Conservation (phyloP, 2,329 filamentous ascomycete genomes). For the Coleophoma crateriformis region DNA sequence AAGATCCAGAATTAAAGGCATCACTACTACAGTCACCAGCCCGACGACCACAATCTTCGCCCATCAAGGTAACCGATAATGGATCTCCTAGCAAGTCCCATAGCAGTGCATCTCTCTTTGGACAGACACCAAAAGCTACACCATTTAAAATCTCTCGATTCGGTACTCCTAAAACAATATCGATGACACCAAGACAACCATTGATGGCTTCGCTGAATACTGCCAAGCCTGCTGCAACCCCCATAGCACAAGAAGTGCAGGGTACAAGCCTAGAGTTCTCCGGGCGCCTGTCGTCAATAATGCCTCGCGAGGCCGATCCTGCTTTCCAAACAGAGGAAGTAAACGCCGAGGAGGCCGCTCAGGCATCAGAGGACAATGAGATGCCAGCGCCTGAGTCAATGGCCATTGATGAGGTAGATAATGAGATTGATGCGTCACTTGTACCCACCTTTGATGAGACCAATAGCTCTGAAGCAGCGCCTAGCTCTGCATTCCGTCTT, state of each 20-base stretch:
- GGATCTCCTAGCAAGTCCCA: slow-evolving; percentile 21
- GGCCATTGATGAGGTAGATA: slow-evolving; percentile 9
- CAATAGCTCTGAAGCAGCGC: neutral
- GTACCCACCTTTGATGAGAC: neutral
- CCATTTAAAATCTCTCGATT: slow-evolving; percentile 25
- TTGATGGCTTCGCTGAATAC: neutral
- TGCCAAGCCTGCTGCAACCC: neutral
- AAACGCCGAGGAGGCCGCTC: slow-evolving; percentile 9
- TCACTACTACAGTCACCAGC: slow-evolving; percentile 27
- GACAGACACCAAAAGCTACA: slow-evolving; percentile 20
- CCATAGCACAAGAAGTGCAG: slow-evolving; percentile 5
- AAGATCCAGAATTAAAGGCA: slow-evolving; percentile 17
- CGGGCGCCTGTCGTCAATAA: slow-evolving; percentile 31
- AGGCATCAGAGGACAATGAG: neutral
- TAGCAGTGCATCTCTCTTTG: slow-evolving; percentile 9
- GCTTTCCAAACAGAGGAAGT: slow-evolving; percentile 10
- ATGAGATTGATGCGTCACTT: slow-evolving; percentile 7
- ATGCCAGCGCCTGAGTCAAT: slow-evolving; percentile 7
- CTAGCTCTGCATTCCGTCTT: slow-evolving; percentile 20
- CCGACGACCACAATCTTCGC: slow-evolving; percentile 21
- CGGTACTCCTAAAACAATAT: slow-evolving; percentile 20
- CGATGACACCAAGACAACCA: slow-evolving; percentile 7
- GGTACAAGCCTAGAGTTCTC: slow-evolving; percentile 24
- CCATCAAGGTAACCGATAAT: slow-evolving; percentile 22
- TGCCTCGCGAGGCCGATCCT: slow-evolving; percentile 28